phyloP scores from a whole-genome alignment of 2,329 filamentous ascomycete species.

The Aspergillus sp. region DNA sequence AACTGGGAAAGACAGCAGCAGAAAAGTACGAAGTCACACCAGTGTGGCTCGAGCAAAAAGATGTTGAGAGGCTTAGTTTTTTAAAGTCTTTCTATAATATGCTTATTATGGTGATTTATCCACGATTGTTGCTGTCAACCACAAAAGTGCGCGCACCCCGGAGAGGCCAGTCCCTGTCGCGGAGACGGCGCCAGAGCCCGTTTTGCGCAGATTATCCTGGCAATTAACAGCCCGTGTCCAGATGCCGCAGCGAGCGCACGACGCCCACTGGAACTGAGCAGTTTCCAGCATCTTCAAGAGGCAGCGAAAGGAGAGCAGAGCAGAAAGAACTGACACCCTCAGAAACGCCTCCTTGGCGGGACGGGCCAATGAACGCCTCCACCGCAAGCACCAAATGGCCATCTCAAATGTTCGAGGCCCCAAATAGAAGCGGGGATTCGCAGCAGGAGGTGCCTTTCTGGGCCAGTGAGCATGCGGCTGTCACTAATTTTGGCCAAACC shows the following conservation, averaged over 20 bases:
- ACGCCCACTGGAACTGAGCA: background rate
- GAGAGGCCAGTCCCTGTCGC: background rate
- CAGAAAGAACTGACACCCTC: slow-evolving; percentile 17
- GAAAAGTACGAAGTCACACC: slow-evolving; percentile 15
- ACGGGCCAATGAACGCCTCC: slow-evolving; percentile 21
- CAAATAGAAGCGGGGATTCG: slow-evolving; percentile 27
- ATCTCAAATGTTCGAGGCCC: slow-evolving; percentile 27
- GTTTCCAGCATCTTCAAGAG: background rate
- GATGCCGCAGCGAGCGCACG: background rate
- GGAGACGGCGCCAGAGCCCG: background rate
- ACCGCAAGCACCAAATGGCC: slow-evolving; percentile 8
- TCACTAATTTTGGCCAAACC: slow-evolving; percentile 24
- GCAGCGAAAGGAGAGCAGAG: background rate
- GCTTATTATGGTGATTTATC: background rate
- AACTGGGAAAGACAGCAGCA: slow-evolving; percentile 13
- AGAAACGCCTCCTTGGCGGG: slow-evolving; percentile 21
- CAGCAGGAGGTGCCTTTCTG: slow-evolving; percentile 20
- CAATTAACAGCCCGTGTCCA: background rate
- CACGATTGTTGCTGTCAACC: background rate
- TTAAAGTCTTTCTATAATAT: slow-evolving; percentile 1
- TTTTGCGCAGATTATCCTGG: background rate
- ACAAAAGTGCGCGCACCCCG: background rate
- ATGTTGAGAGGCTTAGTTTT: background rate
- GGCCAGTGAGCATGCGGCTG: slow-evolving; percentile 18
- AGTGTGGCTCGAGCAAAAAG: slow-evolving; percentile 1